phyloP scores from a whole-genome alignment of 331 rosid genomes.

The Rosa hybrid region DNA sequence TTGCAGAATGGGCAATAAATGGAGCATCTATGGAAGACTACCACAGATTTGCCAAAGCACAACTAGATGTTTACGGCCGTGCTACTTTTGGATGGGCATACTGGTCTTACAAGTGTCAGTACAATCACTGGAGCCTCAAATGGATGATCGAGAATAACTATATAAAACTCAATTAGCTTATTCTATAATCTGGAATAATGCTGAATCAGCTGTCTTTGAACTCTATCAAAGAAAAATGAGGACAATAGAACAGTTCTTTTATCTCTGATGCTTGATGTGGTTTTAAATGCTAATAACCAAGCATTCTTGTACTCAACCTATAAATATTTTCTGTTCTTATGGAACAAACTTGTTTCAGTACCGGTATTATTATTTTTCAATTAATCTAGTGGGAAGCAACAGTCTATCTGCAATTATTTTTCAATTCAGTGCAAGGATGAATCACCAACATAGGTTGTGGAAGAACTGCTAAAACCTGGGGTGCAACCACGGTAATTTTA shows the following conservation, averaged over 20 bases:
- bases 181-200: not conserved
- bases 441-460: no score
- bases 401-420: no score
- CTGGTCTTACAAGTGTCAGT: constrained; percentile 53
- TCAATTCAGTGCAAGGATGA: no score
- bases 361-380: no score
- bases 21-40: constrained; percentile 45
- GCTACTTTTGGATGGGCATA: constrained; percentile 77
- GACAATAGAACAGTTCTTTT: not conserved
- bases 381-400: no score
- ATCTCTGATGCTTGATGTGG: not conserved
- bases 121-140: constrained; percentile 47
- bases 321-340: no score
- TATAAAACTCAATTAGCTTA: constrained; percentile 28
- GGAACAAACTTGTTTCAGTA: no score
- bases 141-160: constrained; percentile 61
- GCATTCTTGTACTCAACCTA: not conserved
- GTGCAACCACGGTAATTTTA: no score
- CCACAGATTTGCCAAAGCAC: constrained; percentile 38
- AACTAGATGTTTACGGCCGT: constrained; percentile 43
- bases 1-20: constrained; percentile 40
- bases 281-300: not conserved
- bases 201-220: not conserved
- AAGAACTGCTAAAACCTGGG: no score
- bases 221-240: not conserved